Evolutionary conservation across 306 rosid species (phyloP).

Genomic region (Casuarina equisetifolia): DNA sequence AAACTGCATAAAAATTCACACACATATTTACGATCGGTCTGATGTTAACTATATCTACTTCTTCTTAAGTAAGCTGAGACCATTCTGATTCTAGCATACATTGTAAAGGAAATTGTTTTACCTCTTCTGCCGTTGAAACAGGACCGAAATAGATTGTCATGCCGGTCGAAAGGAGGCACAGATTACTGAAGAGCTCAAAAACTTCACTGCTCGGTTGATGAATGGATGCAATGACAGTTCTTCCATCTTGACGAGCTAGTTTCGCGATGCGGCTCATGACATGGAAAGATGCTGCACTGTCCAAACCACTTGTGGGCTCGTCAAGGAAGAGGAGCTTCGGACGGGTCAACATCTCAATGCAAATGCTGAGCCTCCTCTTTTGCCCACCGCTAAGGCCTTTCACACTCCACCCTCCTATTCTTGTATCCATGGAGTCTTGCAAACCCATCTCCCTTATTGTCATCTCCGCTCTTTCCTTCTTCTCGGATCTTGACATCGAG

Average conservation of each 20-base stretch:
- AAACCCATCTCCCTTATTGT: slow-evolving; percentile 66
- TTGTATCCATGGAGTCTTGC: slow-evolving; percentile 52
- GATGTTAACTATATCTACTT: background rate
- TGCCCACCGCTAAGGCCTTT: slow-evolving; percentile 71
- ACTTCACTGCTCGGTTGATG: slow-evolving; percentile 77
- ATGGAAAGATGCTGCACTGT: slow-evolving; percentile 70
- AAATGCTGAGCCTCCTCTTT: slow-evolving; percentile 69
- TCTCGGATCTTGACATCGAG: slow-evolving; percentile 56
- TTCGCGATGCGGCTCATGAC: slow-evolving; percentile 60
- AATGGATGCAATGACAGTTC: slow-evolving; percentile 58
- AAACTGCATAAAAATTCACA: slow-evolving; percentile 37
- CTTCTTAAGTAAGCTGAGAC: too few species aligned
- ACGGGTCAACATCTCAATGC: slow-evolving; percentile 64
- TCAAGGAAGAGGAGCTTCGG: slow-evolving; percentile 70
- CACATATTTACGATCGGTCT: background rate
- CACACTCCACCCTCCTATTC: slow-evolving; percentile 56
- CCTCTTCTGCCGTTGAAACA: slow-evolving; percentile 34
- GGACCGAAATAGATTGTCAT: slow-evolving; percentile 40
- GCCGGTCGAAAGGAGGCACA: slow-evolving; percentile 46
- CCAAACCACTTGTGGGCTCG: slow-evolving; percentile 82
- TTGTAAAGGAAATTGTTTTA: background rate
- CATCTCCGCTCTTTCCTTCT: slow-evolving; percentile 55
- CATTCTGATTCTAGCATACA: background rate
- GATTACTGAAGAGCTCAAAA: slow-evolving; percentile 53
- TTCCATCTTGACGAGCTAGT: slow-evolving; percentile 43